Base-by-base conservation (phyloP, 1,284 basidiomycete species). In the Rhodotorula sp. region DNA sequence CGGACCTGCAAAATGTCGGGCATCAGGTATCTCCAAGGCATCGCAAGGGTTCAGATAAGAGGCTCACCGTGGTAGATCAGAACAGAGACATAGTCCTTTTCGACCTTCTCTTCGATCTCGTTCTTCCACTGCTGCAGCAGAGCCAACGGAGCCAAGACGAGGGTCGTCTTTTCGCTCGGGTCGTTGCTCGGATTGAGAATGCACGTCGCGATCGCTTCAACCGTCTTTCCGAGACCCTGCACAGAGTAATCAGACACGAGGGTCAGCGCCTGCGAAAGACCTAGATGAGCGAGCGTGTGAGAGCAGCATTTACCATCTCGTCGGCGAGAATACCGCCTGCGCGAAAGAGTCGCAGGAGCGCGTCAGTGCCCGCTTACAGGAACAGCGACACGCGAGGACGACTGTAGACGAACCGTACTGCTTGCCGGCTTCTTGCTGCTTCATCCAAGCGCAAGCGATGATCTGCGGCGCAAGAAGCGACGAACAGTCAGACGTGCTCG, bases 191-290 rank as follows among this genome's bases (percentile, higher is more conserved):
- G 83, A 76, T 90, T 88, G 78, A 84, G 83, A 34, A 84, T 84
- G 87, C 90, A 89, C 0, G 86, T 87, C 2, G 88, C 89, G 70
- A 90, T 89, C 87, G 89, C 89, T 78, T 90, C 88, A 14, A 89
- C 79, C 0, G 83, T 84, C 82, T 86, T 86, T 49, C 86, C 86
- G 20, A 87, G 82, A 61, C 87, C 87, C 65, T 70, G 65, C 26
- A 34, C 20, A 14, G 21, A 5, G 29, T 47, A 15, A 23, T 0
- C 34, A 23, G 23, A 46, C n/a, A 43, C 34, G 31, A 18, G 14
- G 39, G 8, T 43, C 20, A 29, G 16, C 43, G 29, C 21, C 26
- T n/a, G 58, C n/a, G 39, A 43, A n/a, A 8, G 52, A 7, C 46
- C 34, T n/a, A 21, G 29, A 29, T n/a, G n/a, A n/a, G n/a, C 14